Evolutionary conservation across 257 asterid species (phyloP).

Genomic region (Fraxinus quadrangulata): DNA sequence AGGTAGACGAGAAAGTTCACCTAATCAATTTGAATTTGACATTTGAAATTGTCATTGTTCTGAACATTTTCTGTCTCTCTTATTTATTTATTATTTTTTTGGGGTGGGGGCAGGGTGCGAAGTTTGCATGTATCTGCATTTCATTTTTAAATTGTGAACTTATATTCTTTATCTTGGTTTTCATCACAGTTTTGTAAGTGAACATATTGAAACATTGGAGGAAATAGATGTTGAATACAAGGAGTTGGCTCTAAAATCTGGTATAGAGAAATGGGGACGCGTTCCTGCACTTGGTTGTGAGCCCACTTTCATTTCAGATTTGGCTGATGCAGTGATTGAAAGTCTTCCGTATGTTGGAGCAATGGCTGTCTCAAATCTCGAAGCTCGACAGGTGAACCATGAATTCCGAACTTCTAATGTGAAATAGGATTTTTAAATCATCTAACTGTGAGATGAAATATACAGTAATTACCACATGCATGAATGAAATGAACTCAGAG

Average conservation of each 20-base stretch:
- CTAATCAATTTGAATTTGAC: constrained; percentile 13
- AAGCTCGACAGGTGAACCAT: constrained; percentile 87
- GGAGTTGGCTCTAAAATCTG: constrained; percentile 93
- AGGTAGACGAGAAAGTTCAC: constrained; percentile 49
- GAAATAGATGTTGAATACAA: constrained; percentile 99
- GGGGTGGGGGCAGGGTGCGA: neutral
- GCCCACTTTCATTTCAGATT: constrained; percentile 87
- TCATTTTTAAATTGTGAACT: constrained; percentile 21
- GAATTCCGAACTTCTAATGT: neutral
- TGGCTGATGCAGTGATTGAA: constrained; percentile 98
- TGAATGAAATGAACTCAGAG: neutral
- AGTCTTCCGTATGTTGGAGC: constrained; percentile 99
- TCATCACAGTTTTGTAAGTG: constrained; percentile 84
- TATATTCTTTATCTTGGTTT: constrained; percentile 21
- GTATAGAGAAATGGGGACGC: constrained; percentile 94
- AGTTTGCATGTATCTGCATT: constrained; percentile 14
- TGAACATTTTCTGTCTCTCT: too few relatives aligned
- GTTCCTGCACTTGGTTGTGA: constrained; percentile 98
- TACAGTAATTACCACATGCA: neutral
- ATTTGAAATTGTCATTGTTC: neutral
- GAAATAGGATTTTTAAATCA: neutral
- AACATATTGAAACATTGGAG: constrained; percentile 97
- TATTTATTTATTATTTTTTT: neutral
- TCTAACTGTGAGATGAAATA: constrained; percentile 3
- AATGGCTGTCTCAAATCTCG: constrained; percentile 97